phyloP scores from a whole-genome alignment of 176 grass and related monocot genomes.

The Eleusine coracana region DNA sequence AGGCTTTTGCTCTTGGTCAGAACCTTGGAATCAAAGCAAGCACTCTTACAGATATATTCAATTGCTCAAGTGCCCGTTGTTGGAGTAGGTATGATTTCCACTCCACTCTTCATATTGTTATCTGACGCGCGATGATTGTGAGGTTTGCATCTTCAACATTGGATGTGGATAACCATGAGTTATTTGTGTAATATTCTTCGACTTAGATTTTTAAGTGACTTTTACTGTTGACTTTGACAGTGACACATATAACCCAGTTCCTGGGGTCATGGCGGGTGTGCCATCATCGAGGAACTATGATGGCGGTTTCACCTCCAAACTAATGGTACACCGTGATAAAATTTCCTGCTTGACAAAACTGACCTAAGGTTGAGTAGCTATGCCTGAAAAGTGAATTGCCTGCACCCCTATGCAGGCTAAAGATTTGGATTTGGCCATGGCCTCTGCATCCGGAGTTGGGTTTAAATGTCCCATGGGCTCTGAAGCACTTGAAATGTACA shows the following conservation, averaged over 20 bases:
- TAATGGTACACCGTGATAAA: conserved; percentile 64
- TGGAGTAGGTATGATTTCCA: conserved; percentile 81
- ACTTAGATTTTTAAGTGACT: conserved; percentile 9
- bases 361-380: neutral
- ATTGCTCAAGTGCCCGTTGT: conserved; percentile 93
- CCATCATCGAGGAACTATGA: conserved; percentile 87
- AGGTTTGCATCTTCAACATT: neutral
- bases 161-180: neutral
- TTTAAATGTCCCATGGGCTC: conserved; percentile 38
- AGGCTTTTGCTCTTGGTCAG: conserved; percentile 94
- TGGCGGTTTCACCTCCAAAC: conserved; percentile 85
- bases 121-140: neutral
- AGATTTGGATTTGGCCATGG: neutral
- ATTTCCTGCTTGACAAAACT: neutral
- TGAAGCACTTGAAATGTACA: neutral
- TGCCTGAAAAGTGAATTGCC: neutral
- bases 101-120: neutral
- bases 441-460: conserved; percentile 38
- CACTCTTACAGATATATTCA: conserved; percentile 84
- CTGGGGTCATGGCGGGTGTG: conserved; percentile 75
- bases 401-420: neutral
- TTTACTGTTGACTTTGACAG: conserved; percentile 43
- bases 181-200: conserved; percentile 1
- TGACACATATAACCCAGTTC: conserved; percentile 95
- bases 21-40: conserved; percentile 82